Conservation (phyloP, 768 basidiomycete species). For the Dioszegia hungarica region DNA sequence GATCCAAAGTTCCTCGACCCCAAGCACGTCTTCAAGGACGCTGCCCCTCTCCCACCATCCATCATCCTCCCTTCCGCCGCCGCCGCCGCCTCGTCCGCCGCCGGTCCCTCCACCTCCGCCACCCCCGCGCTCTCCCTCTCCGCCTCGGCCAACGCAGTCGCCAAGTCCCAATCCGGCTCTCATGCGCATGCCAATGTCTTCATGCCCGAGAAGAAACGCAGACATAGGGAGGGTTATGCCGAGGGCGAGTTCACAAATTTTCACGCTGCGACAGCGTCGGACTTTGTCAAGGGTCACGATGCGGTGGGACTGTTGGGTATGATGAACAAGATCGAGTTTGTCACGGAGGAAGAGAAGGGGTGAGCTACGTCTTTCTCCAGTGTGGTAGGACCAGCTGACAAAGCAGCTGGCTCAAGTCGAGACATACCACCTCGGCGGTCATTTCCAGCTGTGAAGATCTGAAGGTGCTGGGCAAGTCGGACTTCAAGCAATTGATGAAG, state of each 20-base stretch:
- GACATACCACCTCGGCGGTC: slow-evolving; percentile 72
- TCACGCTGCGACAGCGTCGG: slow-evolving; percentile 62
- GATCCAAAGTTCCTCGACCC: slow-evolving; percentile 98
- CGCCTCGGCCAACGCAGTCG: slow-evolving; percentile 52
- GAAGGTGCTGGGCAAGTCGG: slow-evolving; percentile 94
- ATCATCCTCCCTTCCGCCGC: slow-evolving; percentile 27
- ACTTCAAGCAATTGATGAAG: slow-evolving; percentile 87
- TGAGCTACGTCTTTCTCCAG: slow-evolving; percentile 48
- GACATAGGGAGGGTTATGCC: slow-evolving; percentile 88
- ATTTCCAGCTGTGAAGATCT: slow-evolving; percentile 81
- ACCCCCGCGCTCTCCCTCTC: slow-evolving; percentile 6
- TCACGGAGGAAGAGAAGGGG: slow-evolving; percentile 65
- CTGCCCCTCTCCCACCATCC: slow-evolving; percentile 34
- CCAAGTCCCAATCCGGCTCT: slow-evolving; percentile 53
- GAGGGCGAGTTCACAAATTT: slow-evolving; percentile 91
- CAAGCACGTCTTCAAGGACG: slow-evolving; percentile 93
- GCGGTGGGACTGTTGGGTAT: slow-evolving; percentile 71
- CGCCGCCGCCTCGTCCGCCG: slow-evolving; percentile 9
- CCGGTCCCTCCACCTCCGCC: slow-evolving; percentile 23
- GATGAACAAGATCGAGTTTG: slow-evolving; percentile 68
- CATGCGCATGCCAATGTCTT: slow-evolving; percentile 76
- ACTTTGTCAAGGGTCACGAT: slow-evolving; percentile 67
- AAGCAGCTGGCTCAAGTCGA: slow-evolving; percentile 65
- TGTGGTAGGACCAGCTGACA: neutral
- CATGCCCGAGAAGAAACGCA: slow-evolving; percentile 91